phyloP scores from a whole-genome alignment of 495 filamentous ascomycete species.

The Aspergillus bertholletiae region DNA sequence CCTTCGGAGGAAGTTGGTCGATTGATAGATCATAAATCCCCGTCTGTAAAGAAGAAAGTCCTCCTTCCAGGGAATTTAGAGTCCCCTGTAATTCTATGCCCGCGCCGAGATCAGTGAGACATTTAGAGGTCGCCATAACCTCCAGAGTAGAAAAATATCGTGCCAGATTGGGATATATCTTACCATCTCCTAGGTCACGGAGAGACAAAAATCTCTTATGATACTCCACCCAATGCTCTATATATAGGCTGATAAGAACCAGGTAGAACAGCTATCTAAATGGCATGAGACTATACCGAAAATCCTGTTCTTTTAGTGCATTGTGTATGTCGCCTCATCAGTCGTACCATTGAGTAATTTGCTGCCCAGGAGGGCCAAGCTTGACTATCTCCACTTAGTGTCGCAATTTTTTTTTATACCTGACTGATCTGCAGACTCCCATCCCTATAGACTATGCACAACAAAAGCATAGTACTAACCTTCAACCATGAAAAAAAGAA shows the following conservation, averaged over 20 bases:
- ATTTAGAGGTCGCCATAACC: too few species aligned
- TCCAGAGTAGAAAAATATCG: neutral
- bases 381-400: neutral
- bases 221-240: neutral
- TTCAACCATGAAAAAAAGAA: neutral
- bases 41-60: too few species aligned
- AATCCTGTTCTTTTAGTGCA: neutral
- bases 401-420: neutral
- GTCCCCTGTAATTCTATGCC: too few species aligned
- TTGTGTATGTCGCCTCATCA: neutral
- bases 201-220: neutral
- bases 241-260: neutral
- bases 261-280: neutral
- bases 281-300: neutral
- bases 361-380: neutral
- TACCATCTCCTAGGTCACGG: neutral
- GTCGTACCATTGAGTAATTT: neutral
- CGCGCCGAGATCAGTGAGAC: too few species aligned
- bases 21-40: neutral
- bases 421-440: neutral
- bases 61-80: too few species aligned
- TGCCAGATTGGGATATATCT: too few species aligned
- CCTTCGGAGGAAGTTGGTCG: neutral
- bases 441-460: too few species aligned
- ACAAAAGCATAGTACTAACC: too few species aligned